Evolutionary conservation across 176 grass and related monocot genomes (phyloP).

Genomic region (Zoysia japonica): DNA sequence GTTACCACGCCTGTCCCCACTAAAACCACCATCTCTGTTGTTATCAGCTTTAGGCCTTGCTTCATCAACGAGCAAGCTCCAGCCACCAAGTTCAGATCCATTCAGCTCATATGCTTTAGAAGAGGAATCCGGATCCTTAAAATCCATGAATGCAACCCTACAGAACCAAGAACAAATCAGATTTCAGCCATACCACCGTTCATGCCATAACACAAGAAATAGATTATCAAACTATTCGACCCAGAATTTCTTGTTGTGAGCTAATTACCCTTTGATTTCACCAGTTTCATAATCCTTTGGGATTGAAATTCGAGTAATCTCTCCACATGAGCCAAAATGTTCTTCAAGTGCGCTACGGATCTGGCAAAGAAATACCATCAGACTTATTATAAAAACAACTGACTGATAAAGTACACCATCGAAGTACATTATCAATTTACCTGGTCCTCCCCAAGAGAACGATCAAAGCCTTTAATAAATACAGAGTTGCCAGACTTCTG

Average conservation of each 20-base stretch:
- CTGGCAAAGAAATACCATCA: slow-evolving; percentile 28
- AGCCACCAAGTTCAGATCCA: slow-evolving; percentile 57
- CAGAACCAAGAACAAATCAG: slow-evolving; percentile 7
- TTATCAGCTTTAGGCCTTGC: slow-evolving; percentile 54
- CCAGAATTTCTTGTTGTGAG: not conserved
- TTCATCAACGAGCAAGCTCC: slow-evolving; percentile 57
- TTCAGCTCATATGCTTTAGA: slow-evolving; percentile 56
- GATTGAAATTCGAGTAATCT: slow-evolving; percentile 61
- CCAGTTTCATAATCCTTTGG: slow-evolving; percentile 74
- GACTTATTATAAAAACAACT: not conserved
- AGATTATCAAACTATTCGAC: not conserved
- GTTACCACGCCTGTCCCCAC: slow-evolving; percentile 34
- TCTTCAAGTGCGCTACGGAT: slow-evolving; percentile 51
- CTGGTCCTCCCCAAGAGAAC: slow-evolving; percentile 51
- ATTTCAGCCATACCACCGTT: not conserved
- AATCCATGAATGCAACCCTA: slow-evolving; percentile 80
- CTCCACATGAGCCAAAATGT: slow-evolving; percentile 79
- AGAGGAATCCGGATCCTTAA: slow-evolving; percentile 50
- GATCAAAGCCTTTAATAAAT: slow-evolving; percentile 78
- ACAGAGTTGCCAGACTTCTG: slow-evolving; percentile 50
- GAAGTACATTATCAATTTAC: slow-evolving; percentile 27
- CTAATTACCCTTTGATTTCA: slow-evolving; percentile 56
- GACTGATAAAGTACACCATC: not conserved
- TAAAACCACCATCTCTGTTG: slow-evolving; percentile 32
- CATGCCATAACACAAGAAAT: not conserved